These are phyloP conservation scores for Fusarium nanum DNA, from an alignment of 2,329 filamentous ascomycete genomes.

Conservation along the genomic window DNA sequence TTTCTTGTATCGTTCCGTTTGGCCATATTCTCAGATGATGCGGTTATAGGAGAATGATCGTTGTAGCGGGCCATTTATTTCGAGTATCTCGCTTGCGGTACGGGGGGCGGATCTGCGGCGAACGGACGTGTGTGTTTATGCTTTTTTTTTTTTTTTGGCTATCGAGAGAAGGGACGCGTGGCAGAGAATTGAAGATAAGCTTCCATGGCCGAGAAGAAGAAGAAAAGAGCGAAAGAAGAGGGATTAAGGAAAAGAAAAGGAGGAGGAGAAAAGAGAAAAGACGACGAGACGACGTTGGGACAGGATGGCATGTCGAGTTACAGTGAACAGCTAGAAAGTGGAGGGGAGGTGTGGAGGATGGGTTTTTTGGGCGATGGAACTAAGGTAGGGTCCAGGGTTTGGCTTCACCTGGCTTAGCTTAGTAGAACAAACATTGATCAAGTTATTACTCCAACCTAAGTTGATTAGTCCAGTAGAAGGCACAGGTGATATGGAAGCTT, in stretches of 20 bases:
- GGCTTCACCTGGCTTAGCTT: not conserved
- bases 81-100: slow-evolving; percentile 10
- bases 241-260: not conserved
- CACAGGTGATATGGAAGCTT: not conserved
- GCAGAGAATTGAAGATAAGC: not conserved
- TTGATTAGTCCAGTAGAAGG: not conserved
- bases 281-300: not conserved
- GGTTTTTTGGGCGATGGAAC: not conserved
- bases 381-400: slow-evolving; percentile 24
- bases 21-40: slow-evolving; percentile 19
- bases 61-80: slow-evolving; percentile 31
- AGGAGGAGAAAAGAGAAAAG: slow-evolving; percentile 18
- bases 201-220: slow-evolving; percentile 17
- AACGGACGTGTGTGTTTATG: not conserved
- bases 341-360: slow-evolving; percentile 26
- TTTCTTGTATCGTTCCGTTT: slow-evolving; percentile 12
- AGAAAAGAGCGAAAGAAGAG: not conserved
- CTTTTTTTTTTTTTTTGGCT: not conserved
- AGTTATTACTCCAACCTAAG: not conserved
- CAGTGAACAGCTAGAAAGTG: slow-evolving; percentile 23
- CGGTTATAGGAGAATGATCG: slow-evolving; percentile 14
- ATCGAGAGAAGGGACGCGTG: not conserved
- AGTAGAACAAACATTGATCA: too few relatives aligned
- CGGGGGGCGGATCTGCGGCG: slow-evolving; percentile 5
- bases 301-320: slow-evolving; percentile 4